Evolutionary conservation across 1,284 basidiomycete species (phyloP).

Genomic region (Sporisorium sorghi): DNA sequence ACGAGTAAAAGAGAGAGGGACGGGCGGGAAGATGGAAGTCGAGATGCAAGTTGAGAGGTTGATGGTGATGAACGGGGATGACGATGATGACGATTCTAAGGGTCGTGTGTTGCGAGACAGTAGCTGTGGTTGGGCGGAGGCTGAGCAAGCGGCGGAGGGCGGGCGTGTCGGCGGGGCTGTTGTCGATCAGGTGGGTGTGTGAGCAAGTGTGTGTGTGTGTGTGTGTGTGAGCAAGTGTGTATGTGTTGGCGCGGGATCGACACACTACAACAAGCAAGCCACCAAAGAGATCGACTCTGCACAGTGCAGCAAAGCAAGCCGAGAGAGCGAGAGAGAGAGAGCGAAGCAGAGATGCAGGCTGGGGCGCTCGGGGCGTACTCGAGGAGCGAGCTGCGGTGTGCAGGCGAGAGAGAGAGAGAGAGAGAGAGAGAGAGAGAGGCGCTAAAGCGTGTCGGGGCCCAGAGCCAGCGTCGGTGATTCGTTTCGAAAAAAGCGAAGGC

Average conservation of each 20-base stretch:
- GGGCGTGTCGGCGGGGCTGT: conserved; percentile 5
- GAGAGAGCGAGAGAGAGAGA: no score
- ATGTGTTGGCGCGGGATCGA: conserved; percentile 2
- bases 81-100: background rate
- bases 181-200: conserved; percentile 4
- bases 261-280: background rate
- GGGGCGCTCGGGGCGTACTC: conserved; percentile 4
- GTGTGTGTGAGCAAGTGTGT: background rate
- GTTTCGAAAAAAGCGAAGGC: background rate
- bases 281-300: background rate
- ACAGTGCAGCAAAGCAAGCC: background rate
- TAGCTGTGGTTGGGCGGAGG: conserved; percentile 8
- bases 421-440: background rate
- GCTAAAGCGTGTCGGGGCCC: background rate
- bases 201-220: background rate
- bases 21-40: background rate
- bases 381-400: background rate
- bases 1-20: background rate
- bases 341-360: background rate
- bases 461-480: background rate
- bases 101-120: background rate
- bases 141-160: background rate
- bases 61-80: background rate
- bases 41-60: no score
- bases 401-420: background rate